Evolutionary conservation across 345 rosid species (phyloP), one percentile per base, ranked within the genome.

Genomic region (Salix viminalis): DNA sequence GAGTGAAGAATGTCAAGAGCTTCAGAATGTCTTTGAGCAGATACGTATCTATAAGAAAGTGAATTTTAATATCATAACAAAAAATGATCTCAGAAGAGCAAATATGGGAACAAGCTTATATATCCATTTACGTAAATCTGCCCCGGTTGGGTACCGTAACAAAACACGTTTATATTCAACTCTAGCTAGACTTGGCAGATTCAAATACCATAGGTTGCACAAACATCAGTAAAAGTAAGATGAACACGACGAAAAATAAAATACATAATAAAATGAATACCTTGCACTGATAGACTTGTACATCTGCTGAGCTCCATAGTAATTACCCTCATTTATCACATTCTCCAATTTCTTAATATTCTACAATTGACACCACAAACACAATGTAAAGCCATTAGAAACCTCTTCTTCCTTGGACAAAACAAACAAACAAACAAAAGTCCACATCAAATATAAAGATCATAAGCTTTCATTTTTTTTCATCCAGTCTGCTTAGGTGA

Each of bases 291-390:
- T 87, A 9, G 96, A 91, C 87, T 92, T 93, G 84, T 92, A 96
- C 96, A 96, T 96, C 92, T 96, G 97, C 48, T 91, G 96, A 65
- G 98, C 97, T 83, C 99, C 98, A 88, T 96, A 96, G 83, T 10
- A 85, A 84, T 96, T 91, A 50, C 99, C 96, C 52, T 86, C 97
- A 48, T 84, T 86, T 73, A 96, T 78, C 77, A 82, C 84, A 82
- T 92, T 92, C 87, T 83, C 85, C 82, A 96, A 79, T 83, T 96
- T 96, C 73, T 86, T 94, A 80, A 93, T 86, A 81, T 88, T 91
- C 97, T 96, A 85, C 84, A 77, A 67, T 75, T 18, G 1, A 41
- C 58, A 46, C 7, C 75, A 58, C 21, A 41, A 18, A 52, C n/a
- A 58, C 14, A 23, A 58, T n/a, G 26, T 24, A 23, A 58, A 58